Evolutionary conservation across 2,329 filamentous ascomycete genomes (phyloP), one percentile per base, ranked within the genome.

Genomic region (Diplocarpon rosae): DNA sequence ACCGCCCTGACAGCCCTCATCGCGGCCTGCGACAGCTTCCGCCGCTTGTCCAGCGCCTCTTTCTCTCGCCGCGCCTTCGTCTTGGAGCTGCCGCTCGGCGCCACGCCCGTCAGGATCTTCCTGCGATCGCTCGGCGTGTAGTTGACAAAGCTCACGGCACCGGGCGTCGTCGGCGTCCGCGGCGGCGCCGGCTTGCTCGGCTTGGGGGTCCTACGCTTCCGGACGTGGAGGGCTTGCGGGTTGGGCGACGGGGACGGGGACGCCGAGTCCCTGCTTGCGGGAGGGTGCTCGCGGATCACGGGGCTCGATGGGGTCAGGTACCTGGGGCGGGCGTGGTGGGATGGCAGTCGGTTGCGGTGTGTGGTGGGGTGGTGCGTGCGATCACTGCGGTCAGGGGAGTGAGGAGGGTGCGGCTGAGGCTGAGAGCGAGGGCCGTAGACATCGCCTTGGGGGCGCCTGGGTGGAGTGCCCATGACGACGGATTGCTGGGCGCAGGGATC

Each of bases 11-110:
- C 77, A 8, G 80, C 82, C 62, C 76, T 76, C 51, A 82, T 65
- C 27, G 83, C 80, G 7, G 78, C 78, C 62, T 85, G 77, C 57
- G 75, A 80, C 44, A 89, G 60, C 60, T 75, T 72, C 54, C 80
- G 67, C 56, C 85, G 71, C 64, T 82, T 80, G 59, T 95, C 90
- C 42, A 75, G 71, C 1, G 86, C 86, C 67, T 95, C 90, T 62
- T 86, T 84, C 64, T 96, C 90, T 40, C 92, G 70, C 44, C 88
- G 69, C n/a, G 87, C 87, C 62, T 95, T 95, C 8, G 92, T 96
- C 74, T 96, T 96, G 54, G 78, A 85, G 55, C 81, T 88, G 9
- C 92, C 92, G 52, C 83, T 89, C 1, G 90, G 90, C 37, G 92
- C 92, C 11, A 98, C 92, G 5, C 89, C 90, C 7, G 78, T 86